Base-by-base conservation (phyloP, 2,329 filamentous ascomycete genomes). In the Penicillium sp. region DNA sequence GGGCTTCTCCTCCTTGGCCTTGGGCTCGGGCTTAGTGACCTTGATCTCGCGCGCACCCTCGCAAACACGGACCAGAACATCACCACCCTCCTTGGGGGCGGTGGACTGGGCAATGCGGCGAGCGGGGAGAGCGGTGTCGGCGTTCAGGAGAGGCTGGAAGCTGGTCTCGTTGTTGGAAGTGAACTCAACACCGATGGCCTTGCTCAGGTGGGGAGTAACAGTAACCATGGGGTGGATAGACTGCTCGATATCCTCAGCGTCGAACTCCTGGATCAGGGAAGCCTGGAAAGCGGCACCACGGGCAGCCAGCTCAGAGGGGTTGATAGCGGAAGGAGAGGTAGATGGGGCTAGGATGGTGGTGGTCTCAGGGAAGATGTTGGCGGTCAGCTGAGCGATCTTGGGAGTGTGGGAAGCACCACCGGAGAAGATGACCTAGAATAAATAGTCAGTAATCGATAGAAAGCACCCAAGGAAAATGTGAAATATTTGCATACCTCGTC, bases 221-320 rank as follows among this genome's bases (percentile, higher is more conserved):
- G 94, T 97, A 66, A 99, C 93, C 75, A 93, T 92, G 55, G 95
- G 89, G 83, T 99, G 94, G 52, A 93, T 96, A 65, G 92, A 96
- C 84, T 97, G 93, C 76, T 96, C 91, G 70, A 99, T 96, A 75
- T 98, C 94, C 68, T 92, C 89, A 69, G 87, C 85, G 71, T 99
- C 95, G 79, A 96, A 99, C 78, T 97, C 94, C 78, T 93, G 89
- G 77, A 99, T 92, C 65, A 99, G 83, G 62, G 89, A 96, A 40
- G 95, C 95, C 81, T 99, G 95, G 71, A 99, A 92, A 35, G 95
- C 94, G 63, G 95, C 95, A 74, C 95, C 95, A 66, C 95, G 89
- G 65, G 91, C 90, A 71, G 89, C 84, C 58, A 97, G 85, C 81
- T 98, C 94, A 3, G 92, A 95, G 65, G 95, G 95, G 85, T 98